These are phyloP conservation scores for Penicillium verrucosum DNA, from an alignment of 2,329 filamentous ascomycete genomes.

Conservation along the genomic window DNA sequence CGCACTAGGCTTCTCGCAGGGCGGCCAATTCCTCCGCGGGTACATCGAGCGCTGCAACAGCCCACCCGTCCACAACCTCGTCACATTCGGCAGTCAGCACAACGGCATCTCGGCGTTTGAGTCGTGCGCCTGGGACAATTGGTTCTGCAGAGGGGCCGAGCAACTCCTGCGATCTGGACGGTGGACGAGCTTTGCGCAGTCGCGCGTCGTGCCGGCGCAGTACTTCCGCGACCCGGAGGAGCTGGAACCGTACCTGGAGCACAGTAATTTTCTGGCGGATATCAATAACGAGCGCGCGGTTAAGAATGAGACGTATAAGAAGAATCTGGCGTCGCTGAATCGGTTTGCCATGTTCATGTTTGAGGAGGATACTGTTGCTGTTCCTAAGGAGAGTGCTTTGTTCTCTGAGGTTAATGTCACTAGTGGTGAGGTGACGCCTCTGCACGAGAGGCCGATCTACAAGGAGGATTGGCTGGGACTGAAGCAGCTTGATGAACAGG, in stretches of 20 bases:
- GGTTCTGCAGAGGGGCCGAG: constrained; percentile 77
- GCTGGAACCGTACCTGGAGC: constrained; percentile 69
- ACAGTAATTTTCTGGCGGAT: constrained; percentile 87
- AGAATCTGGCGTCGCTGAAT: constrained; percentile 66
- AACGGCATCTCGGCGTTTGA: constrained; percentile 86
- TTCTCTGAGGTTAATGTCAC: constrained; percentile 81
- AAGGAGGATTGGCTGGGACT: constrained; percentile 92
- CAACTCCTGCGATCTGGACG: constrained; percentile 74
- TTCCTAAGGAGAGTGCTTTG: constrained; percentile 88
- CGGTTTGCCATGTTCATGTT: constrained; percentile 90
- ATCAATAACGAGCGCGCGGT: constrained; percentile 83
- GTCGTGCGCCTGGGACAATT: constrained; percentile 67
- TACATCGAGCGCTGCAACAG: constrained; percentile 83
- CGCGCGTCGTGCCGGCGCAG: constrained; percentile 81
- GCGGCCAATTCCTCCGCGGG: constrained; percentile 90
- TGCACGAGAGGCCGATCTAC: constrained; percentile 72
- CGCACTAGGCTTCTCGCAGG: constrained; percentile 91
- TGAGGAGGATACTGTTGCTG: constrained; percentile 75
- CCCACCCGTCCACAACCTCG: constrained; percentile 70
- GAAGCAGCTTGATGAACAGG: constrained; percentile 72
- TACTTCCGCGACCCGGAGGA: constrained; percentile 77
- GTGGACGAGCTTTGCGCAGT: constrained; percentile 76
- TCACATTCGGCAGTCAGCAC: constrained; percentile 89
- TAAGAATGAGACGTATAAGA: constrained; percentile 73
- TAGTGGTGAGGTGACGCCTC: constrained; percentile 56